Evolutionary conservation across 2,329 filamentous ascomycete species (phyloP), one percentile per base, ranked within the genome.

Genomic region (Tothia fuscella): DNA sequence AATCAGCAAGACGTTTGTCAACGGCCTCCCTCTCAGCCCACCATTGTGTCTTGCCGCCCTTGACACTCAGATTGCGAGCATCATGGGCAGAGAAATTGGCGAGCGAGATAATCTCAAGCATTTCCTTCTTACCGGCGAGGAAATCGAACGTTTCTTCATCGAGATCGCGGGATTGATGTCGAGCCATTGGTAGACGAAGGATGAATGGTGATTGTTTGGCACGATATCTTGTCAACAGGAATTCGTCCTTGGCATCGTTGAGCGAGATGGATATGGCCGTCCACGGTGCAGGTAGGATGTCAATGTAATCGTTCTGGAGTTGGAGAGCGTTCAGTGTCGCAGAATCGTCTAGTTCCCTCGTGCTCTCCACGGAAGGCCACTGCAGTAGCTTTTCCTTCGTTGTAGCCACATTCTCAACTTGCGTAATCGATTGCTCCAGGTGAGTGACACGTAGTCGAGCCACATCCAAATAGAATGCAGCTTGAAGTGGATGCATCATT

Each of bases 221-320:
- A 48, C 84, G 78, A 25, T 94, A 76, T 52, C 86, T 86, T n/a
- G 85, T 88, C 47, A 96, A 79, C 50, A 84, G 87, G 4, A 98
- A 72, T 55, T 96, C 91, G 42, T 85, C 82, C 29, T 72, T 74
- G 50, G 80, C 80, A 41, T 93, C 83, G 53, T 82, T 91, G 13
- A 98, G 62, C 0, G 82, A 82, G 33, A 98, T 65, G 0, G 88
- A 96, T 7, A 98, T 67, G 2, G 88, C 82, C 35, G 78, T 86
- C 91, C 91, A 98, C 5, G 72, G 68, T 29, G 68, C 63, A 0
- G 91, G 93, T 5, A 98, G 77, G 38, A 89, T 81, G 53, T 95
- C 83, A 38, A 95, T 71, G 51, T 87, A 94, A 34, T 88, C 75
- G 48, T 72, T 70, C 56, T 89, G 82, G 53, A 94, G 93, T 20